Evolutionary conservation across 192 early-diverging fungal species (phyloP).

Genomic region (Entomortierella beljakovae): DNA sequence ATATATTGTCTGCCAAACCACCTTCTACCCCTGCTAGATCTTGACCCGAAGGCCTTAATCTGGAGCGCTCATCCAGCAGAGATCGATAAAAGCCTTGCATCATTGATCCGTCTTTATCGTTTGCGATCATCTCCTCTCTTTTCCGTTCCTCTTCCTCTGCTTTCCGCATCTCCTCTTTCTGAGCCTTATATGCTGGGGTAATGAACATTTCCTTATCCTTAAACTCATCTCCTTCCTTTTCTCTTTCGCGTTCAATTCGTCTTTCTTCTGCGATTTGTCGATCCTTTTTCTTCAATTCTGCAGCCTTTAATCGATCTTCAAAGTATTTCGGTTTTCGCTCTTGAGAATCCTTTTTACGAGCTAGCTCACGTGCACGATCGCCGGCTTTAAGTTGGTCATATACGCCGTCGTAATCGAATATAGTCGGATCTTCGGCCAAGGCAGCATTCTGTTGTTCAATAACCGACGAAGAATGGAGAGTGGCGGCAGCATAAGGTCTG

Average conservation of each 20-base stretch:
- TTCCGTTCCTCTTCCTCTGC: slow-evolving; percentile 72
- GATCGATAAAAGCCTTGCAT: slow-evolving; percentile 72
- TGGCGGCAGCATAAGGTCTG: slow-evolving; percentile 37
- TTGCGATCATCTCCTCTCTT: slow-evolving; percentile 69
- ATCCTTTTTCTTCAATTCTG: slow-evolving; percentile 77
- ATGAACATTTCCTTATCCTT: slow-evolving; percentile 85
- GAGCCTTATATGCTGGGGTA: slow-evolving; percentile 72
- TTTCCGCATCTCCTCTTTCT: slow-evolving; percentile 54
- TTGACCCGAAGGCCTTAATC: slow-evolving; percentile 37
- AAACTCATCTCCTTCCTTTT: slow-evolving; percentile 77
- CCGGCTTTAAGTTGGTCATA: slow-evolving; percentile 78
- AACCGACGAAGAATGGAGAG: slow-evolving; percentile 33
- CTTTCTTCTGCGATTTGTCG: slow-evolving; percentile 74
- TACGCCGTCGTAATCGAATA: slow-evolving; percentile 84
- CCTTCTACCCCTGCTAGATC: slow-evolving; percentile 19
- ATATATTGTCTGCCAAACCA: neutral
- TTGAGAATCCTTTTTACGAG: slow-evolving; percentile 55
- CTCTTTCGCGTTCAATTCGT: slow-evolving; percentile 77
- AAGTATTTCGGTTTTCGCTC: slow-evolving; percentile 76
- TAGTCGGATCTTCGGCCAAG: slow-evolving; percentile 73
- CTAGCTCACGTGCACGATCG: slow-evolving; percentile 62
- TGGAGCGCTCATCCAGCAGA: slow-evolving; percentile 65
- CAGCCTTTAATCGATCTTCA: slow-evolving; percentile 65
- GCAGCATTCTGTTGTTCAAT: slow-evolving; percentile 69
- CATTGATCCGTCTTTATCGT: slow-evolving; percentile 60